Conservation (phyloP, 176 grass and related monocot genomes). For the Eleusine indica region DNA sequence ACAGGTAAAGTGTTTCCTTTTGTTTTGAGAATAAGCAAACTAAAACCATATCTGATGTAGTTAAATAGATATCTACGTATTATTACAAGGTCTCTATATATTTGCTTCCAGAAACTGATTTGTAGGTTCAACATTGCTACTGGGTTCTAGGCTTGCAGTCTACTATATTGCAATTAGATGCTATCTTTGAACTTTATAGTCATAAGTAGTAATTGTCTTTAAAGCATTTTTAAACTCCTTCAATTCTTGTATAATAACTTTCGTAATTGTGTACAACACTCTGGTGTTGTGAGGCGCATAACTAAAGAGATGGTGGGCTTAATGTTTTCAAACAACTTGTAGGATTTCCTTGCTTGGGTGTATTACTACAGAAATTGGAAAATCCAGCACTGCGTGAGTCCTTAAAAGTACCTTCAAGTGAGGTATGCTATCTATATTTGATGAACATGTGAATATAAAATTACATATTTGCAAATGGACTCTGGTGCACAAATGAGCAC, state of each 20-base stretch:
- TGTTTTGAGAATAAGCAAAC: constrained; percentile 3
- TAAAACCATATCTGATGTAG: constrained; percentile 19
- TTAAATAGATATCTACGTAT: not conserved
- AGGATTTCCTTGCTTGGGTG: constrained; percentile 99
- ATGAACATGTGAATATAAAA: constrained; percentile 32
- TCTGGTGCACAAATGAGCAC: constrained; percentile 1
- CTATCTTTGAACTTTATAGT: constrained; percentile 16
- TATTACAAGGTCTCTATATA: not conserved
- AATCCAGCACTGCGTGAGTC: constrained; percentile 85
- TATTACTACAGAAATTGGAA: constrained; percentile 97
- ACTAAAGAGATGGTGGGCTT: constrained; percentile 23
- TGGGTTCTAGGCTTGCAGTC: not conserved
- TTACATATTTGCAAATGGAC: not conserved
- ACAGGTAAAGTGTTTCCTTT: constrained; percentile 67
- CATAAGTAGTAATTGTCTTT: not conserved
- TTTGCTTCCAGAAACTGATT: not conserved
- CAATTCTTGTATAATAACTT: not conserved
- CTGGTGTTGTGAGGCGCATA: not conserved
- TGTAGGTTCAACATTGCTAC: constrained; percentile 11
- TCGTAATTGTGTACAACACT: constrained; percentile 14
- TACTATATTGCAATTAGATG: constrained; percentile 1
- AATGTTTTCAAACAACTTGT: constrained; percentile 34
- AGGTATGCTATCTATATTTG: constrained; percentile 57
- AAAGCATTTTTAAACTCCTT: constrained; percentile 1
- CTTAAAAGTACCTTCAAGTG: constrained; percentile 88